These are phyloP conservation scores for Auricularia sp. DNA, from an alignment of 768 basidiomycete species.

Conservation along the genomic window DNA sequence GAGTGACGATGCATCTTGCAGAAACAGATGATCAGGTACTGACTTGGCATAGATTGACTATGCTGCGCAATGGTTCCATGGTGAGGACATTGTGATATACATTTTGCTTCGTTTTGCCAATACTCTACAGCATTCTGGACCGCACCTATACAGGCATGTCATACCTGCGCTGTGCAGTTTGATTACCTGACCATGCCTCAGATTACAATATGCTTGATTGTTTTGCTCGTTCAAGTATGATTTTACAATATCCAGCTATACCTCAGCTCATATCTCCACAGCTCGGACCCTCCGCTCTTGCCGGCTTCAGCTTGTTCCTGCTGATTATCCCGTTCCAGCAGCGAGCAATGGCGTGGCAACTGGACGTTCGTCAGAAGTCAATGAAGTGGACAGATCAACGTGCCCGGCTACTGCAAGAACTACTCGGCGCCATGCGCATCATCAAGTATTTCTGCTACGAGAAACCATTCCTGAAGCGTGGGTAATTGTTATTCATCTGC, in stretches of 20 bases:
- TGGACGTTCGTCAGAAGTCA: conserved; percentile 39
- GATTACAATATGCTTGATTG: conserved; percentile 41
- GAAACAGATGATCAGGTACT: background rate
- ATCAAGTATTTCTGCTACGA: conserved; percentile 74
- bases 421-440: conserved; percentile 60
- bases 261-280: conserved; percentile 15
- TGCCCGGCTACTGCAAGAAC: conserved; percentile 54
- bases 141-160: conserved; percentile 48
- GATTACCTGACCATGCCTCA: background rate
- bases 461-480: conserved; percentile 52
- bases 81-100: conserved; percentile 9
- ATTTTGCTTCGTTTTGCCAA: conserved; percentile 4
- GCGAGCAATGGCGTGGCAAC: conserved; percentile 49
- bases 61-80: conserved; percentile 56
- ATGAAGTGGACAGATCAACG: conserved; percentile 56
- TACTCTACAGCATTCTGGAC: conserved; percentile 40
- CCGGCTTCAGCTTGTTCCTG: conserved; percentile 58
- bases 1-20: background rate
- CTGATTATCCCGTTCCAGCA: conserved; percentile 54
- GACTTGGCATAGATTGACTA: conserved; percentile 23
- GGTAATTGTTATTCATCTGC: conserved; percentile 12
- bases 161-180: background rate
- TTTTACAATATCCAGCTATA: conserved; percentile 18
- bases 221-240: conserved; percentile 37
- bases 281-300: conserved; percentile 61